Evolutionary conservation across 225 moss, liverwort and hornwort genomes (phyloP).

Genomic region (Asterella californica): DNA sequence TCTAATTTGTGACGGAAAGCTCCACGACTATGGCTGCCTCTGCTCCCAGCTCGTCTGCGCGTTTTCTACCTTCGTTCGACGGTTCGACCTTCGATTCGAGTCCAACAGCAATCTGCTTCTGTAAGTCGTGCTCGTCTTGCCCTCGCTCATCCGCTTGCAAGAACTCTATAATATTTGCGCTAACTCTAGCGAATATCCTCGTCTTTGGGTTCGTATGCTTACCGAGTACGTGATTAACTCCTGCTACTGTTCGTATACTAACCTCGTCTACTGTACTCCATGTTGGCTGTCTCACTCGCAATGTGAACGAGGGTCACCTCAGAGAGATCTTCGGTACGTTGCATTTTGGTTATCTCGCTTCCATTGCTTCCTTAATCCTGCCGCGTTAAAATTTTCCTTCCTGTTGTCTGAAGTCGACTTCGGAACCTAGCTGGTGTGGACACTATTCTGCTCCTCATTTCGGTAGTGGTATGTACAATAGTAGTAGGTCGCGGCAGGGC

Average conservation of each 20-base stretch:
- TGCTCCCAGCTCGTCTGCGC: too few species aligned
- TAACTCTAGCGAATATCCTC: too few species aligned
- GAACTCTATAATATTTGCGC: too few species aligned
- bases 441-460: background rate
- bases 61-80: too few species aligned
- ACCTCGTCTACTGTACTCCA: slow-evolving; percentile 87
- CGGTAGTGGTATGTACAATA: background rate
- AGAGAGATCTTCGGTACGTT: slow-evolving; percentile 83
- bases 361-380: too few species aligned
- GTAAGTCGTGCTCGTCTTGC: too few species aligned
- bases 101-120: too few species aligned
- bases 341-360: background rate
- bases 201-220: background rate
- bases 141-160: too few species aligned
- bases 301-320: slow-evolving; percentile 87
- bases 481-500: background rate
- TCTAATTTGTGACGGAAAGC: too few species aligned
- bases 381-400: background rate
- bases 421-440: background rate
- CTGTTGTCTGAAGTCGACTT: background rate
- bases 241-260: slow-evolving; percentile 64
- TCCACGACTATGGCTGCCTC: too few species aligned
- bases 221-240: background rate
- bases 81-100: too few species aligned
- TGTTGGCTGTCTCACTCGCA: slow-evolving; percentile 87